These are phyloP conservation scores for Zopfia rhizophila DNA, from an alignment of 2,329 filamentous ascomycete species.

Conservation along the genomic window DNA sequence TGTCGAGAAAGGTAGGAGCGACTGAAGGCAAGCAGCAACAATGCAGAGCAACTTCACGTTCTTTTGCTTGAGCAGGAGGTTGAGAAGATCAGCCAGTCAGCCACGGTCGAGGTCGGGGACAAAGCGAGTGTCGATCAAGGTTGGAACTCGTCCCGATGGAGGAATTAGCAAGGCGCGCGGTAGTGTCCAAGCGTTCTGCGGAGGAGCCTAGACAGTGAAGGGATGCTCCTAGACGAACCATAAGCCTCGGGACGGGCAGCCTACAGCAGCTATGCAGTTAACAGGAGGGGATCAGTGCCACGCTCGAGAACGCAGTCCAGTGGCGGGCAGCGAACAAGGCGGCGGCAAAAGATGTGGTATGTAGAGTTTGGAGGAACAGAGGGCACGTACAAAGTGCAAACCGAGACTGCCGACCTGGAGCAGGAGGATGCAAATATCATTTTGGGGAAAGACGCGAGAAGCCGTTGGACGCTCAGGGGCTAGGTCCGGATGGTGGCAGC, in stretches of 20 bases:
- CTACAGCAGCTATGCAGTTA: no score
- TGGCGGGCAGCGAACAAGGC: conserved; percentile 4
- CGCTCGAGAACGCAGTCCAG: not conserved
- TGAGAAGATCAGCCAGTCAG: conserved; percentile 13
- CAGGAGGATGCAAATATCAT: conserved; percentile 3
- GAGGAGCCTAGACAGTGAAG: conserved; percentile 24
- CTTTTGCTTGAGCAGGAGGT: not conserved
- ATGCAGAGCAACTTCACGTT: conserved; percentile 5
- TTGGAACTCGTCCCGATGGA: conserved; percentile 23
- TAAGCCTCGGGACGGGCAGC: conserved; percentile 5
- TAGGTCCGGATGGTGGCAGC: not conserved
- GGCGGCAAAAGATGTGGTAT: conserved; percentile 1
- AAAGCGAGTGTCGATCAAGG: conserved; percentile 28
- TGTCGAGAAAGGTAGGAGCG: conserved; percentile 20
- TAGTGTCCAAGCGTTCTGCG: conserved; percentile 30
- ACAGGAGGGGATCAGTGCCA: not conserved
- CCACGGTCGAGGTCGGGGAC: conserved; percentile 22
- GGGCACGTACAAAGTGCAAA: not conserved
- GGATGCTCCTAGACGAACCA: not conserved
- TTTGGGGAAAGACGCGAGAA: conserved; percentile 4
- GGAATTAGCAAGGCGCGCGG: conserved; percentile 19
- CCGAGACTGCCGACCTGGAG: no score
- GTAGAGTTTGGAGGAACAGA: not conserved
- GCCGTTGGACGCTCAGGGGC: conserved; percentile 5
- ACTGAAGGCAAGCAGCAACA: conserved; percentile 15